phyloP scores from a whole-genome alignment of 2,329 filamentous ascomycete species.

The Aspergillus cejpii region DNA sequence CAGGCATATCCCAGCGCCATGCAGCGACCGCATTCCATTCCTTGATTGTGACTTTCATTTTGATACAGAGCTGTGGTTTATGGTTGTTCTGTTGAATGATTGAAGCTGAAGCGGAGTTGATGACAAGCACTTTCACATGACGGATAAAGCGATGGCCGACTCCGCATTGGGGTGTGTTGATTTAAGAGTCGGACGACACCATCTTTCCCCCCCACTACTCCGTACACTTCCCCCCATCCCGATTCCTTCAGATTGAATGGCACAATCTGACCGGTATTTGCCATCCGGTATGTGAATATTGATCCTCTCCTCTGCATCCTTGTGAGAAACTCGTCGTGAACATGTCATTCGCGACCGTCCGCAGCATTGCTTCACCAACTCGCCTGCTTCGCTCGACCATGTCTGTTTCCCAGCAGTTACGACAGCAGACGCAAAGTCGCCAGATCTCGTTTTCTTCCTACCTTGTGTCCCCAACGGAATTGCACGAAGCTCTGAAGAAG shows the following conservation, averaged over 20 bases:
- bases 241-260: constrained; percentile 1
- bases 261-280: constrained; percentile 6
- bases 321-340: constrained; percentile 3
- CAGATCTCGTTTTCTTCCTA: constrained; percentile 63
- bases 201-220: constrained; percentile 1
- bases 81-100: neutral
- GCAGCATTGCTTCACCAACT: constrained; percentile 21
- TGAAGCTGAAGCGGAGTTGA: constrained; percentile 7
- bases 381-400: constrained; percentile 25
- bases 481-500: constrained; percentile 72
- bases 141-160: constrained; percentile 7
- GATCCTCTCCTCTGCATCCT: neutral
- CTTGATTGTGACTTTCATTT: constrained; percentile 92
- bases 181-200: neutral
- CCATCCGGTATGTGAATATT: constrained; percentile 26
- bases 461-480: constrained; percentile 76
- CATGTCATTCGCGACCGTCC: constrained; percentile 35
- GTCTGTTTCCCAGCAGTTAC: constrained; percentile 20
- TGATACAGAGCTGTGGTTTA: constrained; percentile 8
- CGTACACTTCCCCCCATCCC: constrained; percentile 1
- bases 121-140: constrained; percentile 14
- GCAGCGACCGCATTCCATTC: constrained; percentile 91
- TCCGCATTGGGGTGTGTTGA: constrained; percentile 1
- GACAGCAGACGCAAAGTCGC: constrained; percentile 39
- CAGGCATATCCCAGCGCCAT: constrained; percentile 96